Conservation (phyloP, 2,329 filamentous ascomycete species). For the Penicillium concentricum region DNA sequence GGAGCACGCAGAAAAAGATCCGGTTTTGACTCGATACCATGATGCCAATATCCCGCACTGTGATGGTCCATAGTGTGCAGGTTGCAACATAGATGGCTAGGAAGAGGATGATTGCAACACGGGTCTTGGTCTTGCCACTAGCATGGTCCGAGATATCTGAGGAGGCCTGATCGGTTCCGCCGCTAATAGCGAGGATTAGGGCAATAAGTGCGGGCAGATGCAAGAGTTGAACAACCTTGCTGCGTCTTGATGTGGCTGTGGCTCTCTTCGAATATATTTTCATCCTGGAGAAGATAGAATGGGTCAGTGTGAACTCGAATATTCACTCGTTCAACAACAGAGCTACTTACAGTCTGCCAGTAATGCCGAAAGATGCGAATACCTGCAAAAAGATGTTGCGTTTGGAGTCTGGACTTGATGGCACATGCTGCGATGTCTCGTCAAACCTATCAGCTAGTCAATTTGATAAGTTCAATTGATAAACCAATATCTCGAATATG, state of each 20-base stretch:
- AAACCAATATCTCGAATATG: too few species aligned
- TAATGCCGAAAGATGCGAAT: background rate
- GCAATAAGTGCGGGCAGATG: slow-evolving; percentile 5
- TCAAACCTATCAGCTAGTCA: background rate
- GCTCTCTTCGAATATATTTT: slow-evolving; percentile 1
- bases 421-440: background rate
- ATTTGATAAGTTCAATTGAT: background rate
- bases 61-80: background rate
- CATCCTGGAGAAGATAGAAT: background rate
- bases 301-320: background rate
- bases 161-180: slow-evolving; percentile 2
- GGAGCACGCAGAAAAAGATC: background rate
- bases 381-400: background rate
- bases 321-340: background rate
- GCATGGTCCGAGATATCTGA: slow-evolving; percentile 3
- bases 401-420: slow-evolving; percentile 1
- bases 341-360: background rate
- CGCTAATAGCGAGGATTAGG: slow-evolving; percentile 7
- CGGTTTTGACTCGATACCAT: slow-evolving; percentile 2
- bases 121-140: background rate
- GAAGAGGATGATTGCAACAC: slow-evolving; percentile 1
- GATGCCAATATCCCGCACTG: background rate
- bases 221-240: slow-evolving; percentile 4
- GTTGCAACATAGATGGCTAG: background rate
- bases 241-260: slow-evolving; percentile 3